phyloP scores from a whole-genome alignment of 2,329 filamentous ascomycete genomes.

The Sclerotinia glacialis region DNA sequence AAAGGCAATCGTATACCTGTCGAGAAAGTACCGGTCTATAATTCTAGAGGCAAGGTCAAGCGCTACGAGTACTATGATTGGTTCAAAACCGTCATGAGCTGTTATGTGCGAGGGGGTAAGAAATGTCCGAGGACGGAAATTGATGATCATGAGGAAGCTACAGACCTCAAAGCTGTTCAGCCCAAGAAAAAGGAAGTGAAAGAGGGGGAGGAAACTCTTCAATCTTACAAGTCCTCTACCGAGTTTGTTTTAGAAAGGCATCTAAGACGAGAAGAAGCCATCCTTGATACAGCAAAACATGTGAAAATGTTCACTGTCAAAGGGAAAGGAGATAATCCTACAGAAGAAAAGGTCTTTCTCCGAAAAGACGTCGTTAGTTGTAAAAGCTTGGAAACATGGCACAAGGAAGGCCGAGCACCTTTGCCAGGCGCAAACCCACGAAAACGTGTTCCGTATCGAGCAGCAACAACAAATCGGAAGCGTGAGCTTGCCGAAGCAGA shows the following conservation, averaged over 20 bases:
- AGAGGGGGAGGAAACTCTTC: slow-evolving; percentile 76
- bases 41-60: slow-evolving; percentile 72
- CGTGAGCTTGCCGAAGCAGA: slow-evolving; percentile 86
- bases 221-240: slow-evolving; percentile 81
- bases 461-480: slow-evolving; percentile 82
- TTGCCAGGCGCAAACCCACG: slow-evolving; percentile 68
- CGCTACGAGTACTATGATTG: slow-evolving; percentile 79
- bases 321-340: slow-evolving; percentile 69
- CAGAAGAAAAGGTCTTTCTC: slow-evolving; percentile 76
- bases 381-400: slow-evolving; percentile 94
- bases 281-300: slow-evolving; percentile 64
- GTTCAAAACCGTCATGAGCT: slow-evolving; percentile 77
- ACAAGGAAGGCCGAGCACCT: slow-evolving; percentile 86
- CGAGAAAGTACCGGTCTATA: slow-evolving; percentile 79
- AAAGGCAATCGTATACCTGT: slow-evolving; percentile 77
- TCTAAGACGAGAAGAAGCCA: slow-evolving; percentile 85
- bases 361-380: slow-evolving; percentile 79
- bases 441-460: slow-evolving; percentile 85
- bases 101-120: slow-evolving; percentile 58
- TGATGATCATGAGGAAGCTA: slow-evolving; percentile 76
- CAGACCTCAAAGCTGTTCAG: slow-evolving; percentile 70
- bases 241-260: slow-evolving; percentile 86
- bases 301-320: slow-evolving; percentile 73
- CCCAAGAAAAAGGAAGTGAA: slow-evolving; percentile 70
- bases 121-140: slow-evolving; percentile 60